Evolutionary conservation across 2,329 filamentous ascomycete species (phyloP).

Genomic region (Alternaria arborescens): DNA sequence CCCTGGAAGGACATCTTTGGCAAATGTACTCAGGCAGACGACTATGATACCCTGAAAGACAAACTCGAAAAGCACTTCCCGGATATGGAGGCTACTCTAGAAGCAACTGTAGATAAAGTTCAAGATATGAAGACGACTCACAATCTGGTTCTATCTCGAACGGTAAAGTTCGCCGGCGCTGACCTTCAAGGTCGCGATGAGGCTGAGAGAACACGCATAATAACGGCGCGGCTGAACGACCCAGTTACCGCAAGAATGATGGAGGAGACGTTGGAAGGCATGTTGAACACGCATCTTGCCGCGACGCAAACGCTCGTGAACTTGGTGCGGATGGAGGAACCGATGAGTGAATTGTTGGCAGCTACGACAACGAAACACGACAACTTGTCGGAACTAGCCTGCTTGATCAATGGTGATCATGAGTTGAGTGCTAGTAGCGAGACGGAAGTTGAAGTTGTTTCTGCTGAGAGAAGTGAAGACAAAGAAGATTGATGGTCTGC

Average conservation of each 20-base stretch:
- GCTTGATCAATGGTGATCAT: constrained; percentile 2
- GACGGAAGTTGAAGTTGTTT: not conserved
- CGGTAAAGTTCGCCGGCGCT: constrained; percentile 22
- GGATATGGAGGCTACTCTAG: constrained; percentile 9
- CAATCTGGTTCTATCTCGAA: constrained; percentile 10
- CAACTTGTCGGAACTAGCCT: constrained; percentile 11
- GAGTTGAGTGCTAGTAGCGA: not conserved
- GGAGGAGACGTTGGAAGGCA: constrained; percentile 18
- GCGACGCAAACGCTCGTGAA: constrained; percentile 15
- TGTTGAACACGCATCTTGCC: constrained; percentile 5
- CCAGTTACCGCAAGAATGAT: constrained; percentile 24
- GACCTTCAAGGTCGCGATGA: constrained; percentile 13
- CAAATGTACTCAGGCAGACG: not conserved
- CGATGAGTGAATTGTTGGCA: constrained; percentile 16
- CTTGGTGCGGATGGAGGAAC: constrained; percentile 11
- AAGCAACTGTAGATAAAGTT: constrained; percentile 6
- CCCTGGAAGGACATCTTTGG: constrained; percentile 3
- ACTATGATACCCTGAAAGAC: not conserved
- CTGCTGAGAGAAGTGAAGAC: not conserved
- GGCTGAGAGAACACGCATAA: constrained; percentile 6
- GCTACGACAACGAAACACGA: constrained; percentile 14
- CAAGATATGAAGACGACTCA: constrained; percentile 9
- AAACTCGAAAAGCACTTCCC: not conserved
- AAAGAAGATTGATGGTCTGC: not conserved
- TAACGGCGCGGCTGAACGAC: constrained; percentile 17